phyloP scores from a whole-genome alignment of 1,284 basidiomycete species.

The Inonotus hispidus region DNA sequence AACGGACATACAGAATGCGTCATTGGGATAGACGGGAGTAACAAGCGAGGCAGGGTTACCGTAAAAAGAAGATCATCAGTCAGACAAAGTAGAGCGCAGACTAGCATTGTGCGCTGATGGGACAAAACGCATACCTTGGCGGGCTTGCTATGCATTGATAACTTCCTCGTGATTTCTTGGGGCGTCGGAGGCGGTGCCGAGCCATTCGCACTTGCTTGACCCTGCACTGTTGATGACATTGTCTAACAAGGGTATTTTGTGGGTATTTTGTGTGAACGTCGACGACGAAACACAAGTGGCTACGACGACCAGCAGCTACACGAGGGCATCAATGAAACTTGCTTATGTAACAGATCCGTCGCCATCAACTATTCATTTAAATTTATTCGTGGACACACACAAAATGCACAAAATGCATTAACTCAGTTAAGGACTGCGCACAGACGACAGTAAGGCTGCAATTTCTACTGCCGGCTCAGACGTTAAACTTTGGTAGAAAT shows the following conservation, averaged over 20 bases:
- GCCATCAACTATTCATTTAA: background rate
- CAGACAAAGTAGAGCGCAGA: background rate
- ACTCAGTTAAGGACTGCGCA: too few relatives aligned
- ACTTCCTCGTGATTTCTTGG: conserved; percentile 82
- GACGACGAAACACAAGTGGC: background rate
- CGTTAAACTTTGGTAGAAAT: background rate
- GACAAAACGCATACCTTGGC: conserved; percentile 18
- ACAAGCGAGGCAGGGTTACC: background rate
- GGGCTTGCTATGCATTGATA: conserved; percentile 58
- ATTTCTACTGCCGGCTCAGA: too few relatives aligned
- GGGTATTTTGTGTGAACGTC: background rate
- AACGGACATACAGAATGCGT: background rate
- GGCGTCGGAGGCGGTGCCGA: conserved; percentile 69
- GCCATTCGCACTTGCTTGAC: conserved; percentile 1
- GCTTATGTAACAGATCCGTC: conserved; percentile 10
- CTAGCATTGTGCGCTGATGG: conserved; percentile 1
- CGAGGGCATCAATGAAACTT: background rate
- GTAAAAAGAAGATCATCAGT: conserved; percentile 5
- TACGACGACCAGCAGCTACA: background rate
- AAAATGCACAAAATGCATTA: too few relatives aligned
- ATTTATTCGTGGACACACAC: too few relatives aligned
- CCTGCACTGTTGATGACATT: conserved; percentile 10
- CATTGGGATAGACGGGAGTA: background rate
- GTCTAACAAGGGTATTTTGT: background rate
- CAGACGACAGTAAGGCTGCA: too few relatives aligned